Evolutionary conservation across 257 asterid species (phyloP), one percentile per base, ranked within the genome.

Genomic region (Jacaranda mimosifolia): DNA sequence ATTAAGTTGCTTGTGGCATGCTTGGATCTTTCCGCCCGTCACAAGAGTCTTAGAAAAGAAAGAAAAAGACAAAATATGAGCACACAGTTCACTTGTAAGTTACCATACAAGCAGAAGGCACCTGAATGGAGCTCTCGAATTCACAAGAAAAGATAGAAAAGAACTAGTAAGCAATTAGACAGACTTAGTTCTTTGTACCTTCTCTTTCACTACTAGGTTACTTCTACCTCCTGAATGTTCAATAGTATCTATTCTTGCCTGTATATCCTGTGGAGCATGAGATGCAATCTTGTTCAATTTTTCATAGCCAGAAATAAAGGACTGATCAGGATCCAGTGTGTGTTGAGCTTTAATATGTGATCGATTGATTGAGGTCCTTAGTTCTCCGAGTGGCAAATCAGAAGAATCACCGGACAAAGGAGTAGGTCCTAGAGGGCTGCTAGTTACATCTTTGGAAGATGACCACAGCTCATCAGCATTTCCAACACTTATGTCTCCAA

Each of bases 401-500:
- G 90, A 86, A 72, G 89, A 84, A 84, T 88, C 96, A 53, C 83
- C 85, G 60, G 93, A 83, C 75, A 87, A 78, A 77, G 87, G 87
- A 81, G 81, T 48, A 19, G 85, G 75, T 63, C 74, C 82, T 18
- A 81, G 76, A 57, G 90, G 87, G 71, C 86, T 85, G 84, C 85
- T 79, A 43, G 89, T 77, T 59, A 79, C 82, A 77, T 89, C 95
- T 81, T 90, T 89, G 83, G 93, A 87, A 83, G 97, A 86, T 9
- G 96, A 83, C 99, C 99, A 91, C 45, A 86, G 84, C 83, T 90
- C 96, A 52, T 87, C 91, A 46, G 90, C 73, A 64, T 86, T 85
- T 60, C 88, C 86, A 75, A 81, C 87, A 42, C 87, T 87, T 60
- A 80, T 49, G 62, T 89, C 86, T 77, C 96, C 97, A 88, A 87